A percentile compares a stretch with the other conserved stretches of the same genome.
Evolutionary conservation across 352 stramenopile genomes (phyloP).

Genomic region (Phytopythium aichiense): DNA sequence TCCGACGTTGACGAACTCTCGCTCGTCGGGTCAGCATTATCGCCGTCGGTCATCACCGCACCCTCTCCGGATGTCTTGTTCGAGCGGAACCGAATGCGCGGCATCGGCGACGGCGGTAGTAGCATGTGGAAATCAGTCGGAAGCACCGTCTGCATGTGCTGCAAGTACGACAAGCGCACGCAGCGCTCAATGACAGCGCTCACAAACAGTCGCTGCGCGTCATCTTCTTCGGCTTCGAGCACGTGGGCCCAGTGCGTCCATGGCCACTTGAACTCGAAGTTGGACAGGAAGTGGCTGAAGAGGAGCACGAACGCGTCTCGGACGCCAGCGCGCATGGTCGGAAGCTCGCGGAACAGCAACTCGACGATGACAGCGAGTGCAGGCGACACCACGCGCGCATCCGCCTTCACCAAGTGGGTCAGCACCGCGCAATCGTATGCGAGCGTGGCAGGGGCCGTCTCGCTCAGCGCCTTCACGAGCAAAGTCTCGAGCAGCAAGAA

Average conservation of each 20-base stretch:
- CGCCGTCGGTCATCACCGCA: conserved; percentile 10
- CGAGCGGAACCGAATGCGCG: conserved; percentile 56
- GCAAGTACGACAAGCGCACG: conserved; percentile 78
- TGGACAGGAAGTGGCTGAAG: conserved; percentile 84
- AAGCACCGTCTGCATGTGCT: conserved; percentile 79
- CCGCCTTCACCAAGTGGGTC: conserved; percentile 74
- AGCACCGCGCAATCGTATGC: conserved; percentile 70
- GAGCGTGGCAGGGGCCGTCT: conserved; percentile 39
- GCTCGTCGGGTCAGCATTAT: conserved; percentile 10
- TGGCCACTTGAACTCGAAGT: conserved; percentile 87
- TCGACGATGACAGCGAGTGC: conserved; percentile 81
- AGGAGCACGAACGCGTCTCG: conserved; percentile 69
- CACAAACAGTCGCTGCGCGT: conserved; percentile 80
- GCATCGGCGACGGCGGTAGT: conserved; percentile 64
- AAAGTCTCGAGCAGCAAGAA: conserved; percentile 77
- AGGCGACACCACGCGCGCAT: conserved; percentile 56
- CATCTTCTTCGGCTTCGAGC: conserved; percentile 71
- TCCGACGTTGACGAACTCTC: conserved; percentile 11
- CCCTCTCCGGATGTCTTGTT: conserved; percentile 17
- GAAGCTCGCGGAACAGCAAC: conserved; percentile 79
- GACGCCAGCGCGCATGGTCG: conserved; percentile 56
- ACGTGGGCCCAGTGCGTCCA: conserved; percentile 79
- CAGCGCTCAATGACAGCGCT: conserved; percentile 81
- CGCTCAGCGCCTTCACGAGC: conserved; percentile 51
- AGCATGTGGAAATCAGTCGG: conserved; percentile 75